Evolutionary conservation across 495 filamentous ascomycete species (phyloP).

Genomic region (Amorphotheca resinae): DNA sequence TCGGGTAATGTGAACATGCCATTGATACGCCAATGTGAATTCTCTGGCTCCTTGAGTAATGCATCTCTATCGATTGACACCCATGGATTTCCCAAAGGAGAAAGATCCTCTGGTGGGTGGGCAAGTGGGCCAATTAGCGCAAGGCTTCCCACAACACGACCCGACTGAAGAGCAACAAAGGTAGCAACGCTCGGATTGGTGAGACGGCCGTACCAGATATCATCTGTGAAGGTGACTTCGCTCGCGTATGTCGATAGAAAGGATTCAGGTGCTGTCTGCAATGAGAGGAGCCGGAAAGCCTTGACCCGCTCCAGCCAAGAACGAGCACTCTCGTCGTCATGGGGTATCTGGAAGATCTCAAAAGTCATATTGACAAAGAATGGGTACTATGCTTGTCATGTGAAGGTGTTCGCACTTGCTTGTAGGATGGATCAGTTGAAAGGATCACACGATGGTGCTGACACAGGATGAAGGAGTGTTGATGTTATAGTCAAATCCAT

Average conservation of each 20-base stretch:
- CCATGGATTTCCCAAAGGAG: conserved; percentile 19
- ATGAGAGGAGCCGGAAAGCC: conserved; percentile 24
- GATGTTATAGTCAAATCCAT: too few relatives aligned
- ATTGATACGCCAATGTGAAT: conserved; percentile 23
- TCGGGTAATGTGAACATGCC: conserved; percentile 35
- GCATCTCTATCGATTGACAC: neutral
- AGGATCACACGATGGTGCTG: too few relatives aligned
- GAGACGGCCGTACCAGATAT: conserved; percentile 32
- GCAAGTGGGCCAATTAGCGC: conserved; percentile 14
- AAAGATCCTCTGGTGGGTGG: conserved; percentile 11
- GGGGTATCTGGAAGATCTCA: conserved; percentile 15
- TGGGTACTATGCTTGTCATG: too few relatives aligned
- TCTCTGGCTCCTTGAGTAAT: conserved; percentile 5
- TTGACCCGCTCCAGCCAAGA: conserved; percentile 22
- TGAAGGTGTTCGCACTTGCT: too few relatives aligned
- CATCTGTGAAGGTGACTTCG: conserved; percentile 30
- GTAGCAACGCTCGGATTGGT: conserved; percentile 31
- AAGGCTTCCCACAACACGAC: conserved; percentile 16
- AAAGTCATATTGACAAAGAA: conserved; percentile 9
- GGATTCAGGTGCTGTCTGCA: conserved; percentile 25
- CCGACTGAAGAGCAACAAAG: conserved; percentile 26
- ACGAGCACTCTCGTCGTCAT: conserved; percentile 19
- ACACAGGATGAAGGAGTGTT: too few relatives aligned
- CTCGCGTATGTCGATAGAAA: conserved; percentile 37
- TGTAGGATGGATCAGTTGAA: too few relatives aligned